Base-by-base conservation (phyloP, 768 basidiomycete species). In the button mushroom (Agaricus bisporus) region DNA sequence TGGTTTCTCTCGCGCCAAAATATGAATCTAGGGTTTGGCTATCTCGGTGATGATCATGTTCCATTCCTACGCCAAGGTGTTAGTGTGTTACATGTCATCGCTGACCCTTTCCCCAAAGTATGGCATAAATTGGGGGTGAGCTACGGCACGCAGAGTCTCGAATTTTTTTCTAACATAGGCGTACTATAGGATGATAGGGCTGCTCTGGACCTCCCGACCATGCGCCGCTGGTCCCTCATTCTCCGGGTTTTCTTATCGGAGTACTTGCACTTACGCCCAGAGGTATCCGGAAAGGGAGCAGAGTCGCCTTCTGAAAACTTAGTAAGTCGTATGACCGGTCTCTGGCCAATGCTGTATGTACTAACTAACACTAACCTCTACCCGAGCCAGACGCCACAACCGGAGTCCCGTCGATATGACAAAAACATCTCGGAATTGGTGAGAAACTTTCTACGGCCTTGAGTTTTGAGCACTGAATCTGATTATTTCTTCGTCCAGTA, bases 31-130 rank as follows among this genome's bases (percentile, higher is more conserved):
- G 77, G 75, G 56, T 64, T 68, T 17, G 83, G 82, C 2, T 79
- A 83, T 60, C 85, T 95, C 56, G 91, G 82, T 38, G 97, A 99
- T 67, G 97, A 99, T 68, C 97, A 99, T 61, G 67, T 92, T 39
- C 97, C 97, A 20, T 98, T 99, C 73, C 62, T 95, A 47, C 68
- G 73, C 36, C 70, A 74, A 57, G 97, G 97, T 2, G 93, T 98
- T 14, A 89, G 82, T 57, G 71, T 98, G 48, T 70, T 99, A 59
- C 97, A 99, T 67, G 66, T 98, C 43, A 98, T 98, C 51, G 70
- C 95, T 2, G 80, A 81, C 44, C 93, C 90, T 2, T 99, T 98
- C 67, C 97, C 97, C 3, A 55, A 39, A 1, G 92, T 95, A 14
- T 98, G 94, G 95, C 94, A 98, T 67, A 85, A 79, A 7, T 63